Evolutionary conservation across 2,329 filamentous ascomycete genomes (phyloP).

Genomic region (Aspergillus latus): DNA sequence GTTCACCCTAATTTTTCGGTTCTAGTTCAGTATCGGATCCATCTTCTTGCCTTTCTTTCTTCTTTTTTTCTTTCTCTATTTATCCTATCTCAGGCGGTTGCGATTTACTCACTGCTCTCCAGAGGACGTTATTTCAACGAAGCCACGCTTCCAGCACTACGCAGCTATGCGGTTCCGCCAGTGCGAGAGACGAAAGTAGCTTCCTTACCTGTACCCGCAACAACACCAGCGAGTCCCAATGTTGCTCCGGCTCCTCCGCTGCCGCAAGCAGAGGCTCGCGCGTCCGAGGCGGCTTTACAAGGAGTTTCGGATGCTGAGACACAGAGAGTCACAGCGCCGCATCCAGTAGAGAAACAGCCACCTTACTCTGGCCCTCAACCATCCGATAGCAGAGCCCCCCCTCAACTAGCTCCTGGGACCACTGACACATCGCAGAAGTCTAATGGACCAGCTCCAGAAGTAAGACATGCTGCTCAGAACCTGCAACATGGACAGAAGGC

Average conservation of each 20-base stretch:
- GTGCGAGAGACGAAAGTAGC: slow-evolving; percentile 30
- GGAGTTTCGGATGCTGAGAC: slow-evolving; percentile 5
- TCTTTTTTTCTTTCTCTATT: neutral
- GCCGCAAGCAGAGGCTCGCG: slow-evolving; percentile 19
- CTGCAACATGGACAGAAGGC: slow-evolving; percentile 35
- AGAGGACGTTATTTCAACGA: slow-evolving; percentile 61
- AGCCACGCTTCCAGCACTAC: slow-evolving; percentile 49
- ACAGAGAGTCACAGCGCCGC: slow-evolving; percentile 5
- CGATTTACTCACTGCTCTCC: slow-evolving; percentile 17
- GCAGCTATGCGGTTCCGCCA: slow-evolving; percentile 31
- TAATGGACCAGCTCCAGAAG: slow-evolving; percentile 16
- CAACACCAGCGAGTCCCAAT: slow-evolving; percentile 33
- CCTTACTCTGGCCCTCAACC: slow-evolving; percentile 14
- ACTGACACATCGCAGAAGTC: slow-evolving; percentile 13
- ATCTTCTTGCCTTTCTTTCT: neutral
- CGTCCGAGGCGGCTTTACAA: slow-evolving; percentile 15
- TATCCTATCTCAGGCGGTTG: neutral
- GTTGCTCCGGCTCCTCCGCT: slow-evolving; percentile 24
- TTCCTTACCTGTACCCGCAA: slow-evolving; percentile 34
- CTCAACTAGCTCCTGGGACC: slow-evolving; percentile 13
- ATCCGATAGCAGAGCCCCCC: slow-evolving; percentile 6
- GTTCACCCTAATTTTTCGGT: slow-evolving; percentile 26
- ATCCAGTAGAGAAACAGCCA: slow-evolving; percentile 11
- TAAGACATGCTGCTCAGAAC: slow-evolving; percentile 51
- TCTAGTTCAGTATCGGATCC: neutral